Evolutionary conservation across 768 basidiomycete species (phyloP).

Genomic region (Pisolithus tinctorius): DNA sequence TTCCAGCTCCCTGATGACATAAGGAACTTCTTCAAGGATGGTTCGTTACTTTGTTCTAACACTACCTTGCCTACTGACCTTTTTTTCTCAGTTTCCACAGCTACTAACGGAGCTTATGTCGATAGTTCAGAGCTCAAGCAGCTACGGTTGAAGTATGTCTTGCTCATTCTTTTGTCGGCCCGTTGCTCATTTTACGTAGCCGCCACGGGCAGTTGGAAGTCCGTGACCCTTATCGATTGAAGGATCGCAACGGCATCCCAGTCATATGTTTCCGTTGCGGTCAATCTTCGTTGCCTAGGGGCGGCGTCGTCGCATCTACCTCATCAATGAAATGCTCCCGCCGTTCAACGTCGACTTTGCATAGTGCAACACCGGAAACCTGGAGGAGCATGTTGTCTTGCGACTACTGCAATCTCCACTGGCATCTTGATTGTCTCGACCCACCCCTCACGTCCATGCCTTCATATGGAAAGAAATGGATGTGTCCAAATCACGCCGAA

Average conservation of each 20-base stretch:
- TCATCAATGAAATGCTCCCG: conserved; percentile 52
- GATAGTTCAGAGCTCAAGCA: conserved; percentile 72
- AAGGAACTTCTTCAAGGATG: conserved; percentile 77
- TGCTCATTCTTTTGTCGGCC: conserved; percentile 3
- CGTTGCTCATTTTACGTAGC: conserved; percentile 30
- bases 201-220: conserved; percentile 88
- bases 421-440: conserved; percentile 95
- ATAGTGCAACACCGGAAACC: conserved; percentile 40
- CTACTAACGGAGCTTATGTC: conserved; percentile 75
- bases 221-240: conserved; percentile 80
- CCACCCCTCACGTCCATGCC: conserved; percentile 87
- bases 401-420: conserved; percentile 90
- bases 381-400: conserved; percentile 84
- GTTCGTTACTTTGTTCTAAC: conserved; percentile 37
- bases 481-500: conserved; percentile 98
- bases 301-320: conserved; percentile 42
- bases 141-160: conserved; percentile 74
- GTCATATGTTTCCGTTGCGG: conserved; percentile 92
- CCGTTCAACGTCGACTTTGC: conserved; percentile 34
- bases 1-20: conserved; percentile 86
- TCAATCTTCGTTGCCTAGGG: conserved; percentile 63
- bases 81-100: conserved; percentile 58
- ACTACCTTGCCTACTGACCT: conserved; percentile 10
- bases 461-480: conserved; percentile 87
- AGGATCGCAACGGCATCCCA: conserved; percentile 74